Evolutionary conservation across 2,329 filamentous ascomycete species (phyloP), one percentile per base, ranked within the genome.

Genomic region (Nemania sp.): DNA sequence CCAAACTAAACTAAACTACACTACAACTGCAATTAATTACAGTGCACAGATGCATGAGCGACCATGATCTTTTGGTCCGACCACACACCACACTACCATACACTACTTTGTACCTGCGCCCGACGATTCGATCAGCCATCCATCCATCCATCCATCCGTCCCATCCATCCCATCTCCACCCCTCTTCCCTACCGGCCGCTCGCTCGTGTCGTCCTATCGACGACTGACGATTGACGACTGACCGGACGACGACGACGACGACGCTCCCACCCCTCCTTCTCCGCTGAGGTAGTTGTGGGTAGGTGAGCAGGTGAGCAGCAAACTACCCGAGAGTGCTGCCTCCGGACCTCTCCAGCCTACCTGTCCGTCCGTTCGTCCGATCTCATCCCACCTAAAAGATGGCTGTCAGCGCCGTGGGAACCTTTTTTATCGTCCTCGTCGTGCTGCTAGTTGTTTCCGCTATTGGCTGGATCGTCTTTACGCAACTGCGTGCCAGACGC

Each of bases 401-500:
- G 72, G 90, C 67, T 29, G 62, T 90, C 77, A 85, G 85, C 71
- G 82, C 87, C 58, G 84, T 86, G 72, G 89, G 90, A 77, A 87
- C 90, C 70, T 89, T 94, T 82, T 86, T 94, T 79, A 89, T 97
- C 77, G 86, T 93, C 76, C 79, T 95, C 76, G 74, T 93, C 73
- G 81, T 93, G 73, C 78, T 92, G 75, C 76, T 88, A 62, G 68
- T 90, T 63, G 79, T 83, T 63, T 87, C 81, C 27, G 89, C 82
- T 65, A 80, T 86, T 64, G 89, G 86, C 76, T 95, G 91, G 89
- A 82, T 93, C 68, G 80, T 89, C 75, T 94, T 90, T 76, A 89
- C 90, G 32, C 91, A 93, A 76, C 84, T 91, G 74, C 90, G 90
- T 74, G 92, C 93, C 58, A 86, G 89, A 69, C 88, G 89, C 77